Evolutionary conservation across 2,329 filamentous ascomycete genomes (phyloP), one percentile per base, ranked within the genome.

Genomic region (Rhexocercosporidium sp.): DNA sequence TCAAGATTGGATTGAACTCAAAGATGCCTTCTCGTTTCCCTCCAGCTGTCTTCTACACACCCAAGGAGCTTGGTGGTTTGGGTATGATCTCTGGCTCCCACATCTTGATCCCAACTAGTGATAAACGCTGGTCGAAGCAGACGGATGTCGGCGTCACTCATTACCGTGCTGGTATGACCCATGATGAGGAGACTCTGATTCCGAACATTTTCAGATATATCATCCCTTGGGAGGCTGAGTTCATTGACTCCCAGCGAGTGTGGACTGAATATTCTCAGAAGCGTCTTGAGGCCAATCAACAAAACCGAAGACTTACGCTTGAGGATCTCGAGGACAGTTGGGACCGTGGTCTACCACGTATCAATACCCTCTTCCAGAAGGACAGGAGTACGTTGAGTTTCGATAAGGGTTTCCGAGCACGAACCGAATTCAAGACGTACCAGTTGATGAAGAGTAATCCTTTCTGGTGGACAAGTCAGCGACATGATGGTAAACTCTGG

Each of bases 181-280:
- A 98, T 75, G 94, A 98, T 70, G 95, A 98, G 78, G 96, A 99
- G 80, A 98, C 96, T 0, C 82, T 99, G 62, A 99, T 99, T 67
- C 96, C 96, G 11, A 98, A 99, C 78, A 99, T 99, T 75, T 98
- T 98, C 89, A 90, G 96, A 68, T 99, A 99, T 81, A 98, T 99
- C 78, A 97, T 98, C 71, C 95, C 96, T 0, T 99, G 96, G 96
- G 96, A 99, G 79, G 93, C 95, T 1, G 96, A 99, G 78, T 99
- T 99, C 80, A 97, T 98, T 73, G 96, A 99, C 78, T 99, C 96
- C 3, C 96, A 99, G 79, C 91, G 96, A 74, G 96, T 99, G 1
- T 99, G 96, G 96, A 98, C 96, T 29, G 96, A 99, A 75, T 99
- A 99, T 77, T 97, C 95, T 0, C 96, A 99, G 81, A 99, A 99